Conservation (phyloP, 768 basidiomycete species). For the Hericium rajendrae region DNA sequence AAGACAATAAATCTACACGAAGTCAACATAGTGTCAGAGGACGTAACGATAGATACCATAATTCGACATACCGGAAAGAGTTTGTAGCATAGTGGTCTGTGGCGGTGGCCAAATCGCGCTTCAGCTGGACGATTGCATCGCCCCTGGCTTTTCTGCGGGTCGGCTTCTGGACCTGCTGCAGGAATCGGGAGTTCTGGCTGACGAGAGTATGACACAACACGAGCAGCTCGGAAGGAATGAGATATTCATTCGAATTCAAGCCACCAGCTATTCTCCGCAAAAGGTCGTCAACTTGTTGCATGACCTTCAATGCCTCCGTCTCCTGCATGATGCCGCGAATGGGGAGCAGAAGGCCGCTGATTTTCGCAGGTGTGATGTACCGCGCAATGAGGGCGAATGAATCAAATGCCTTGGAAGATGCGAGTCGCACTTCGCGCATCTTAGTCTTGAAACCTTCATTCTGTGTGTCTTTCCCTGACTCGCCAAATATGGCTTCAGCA, state of each 20-base stretch:
- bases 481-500: slow-evolving; percentile 87
- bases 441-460: slow-evolving; percentile 91
- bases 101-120: slow-evolving; percentile 47
- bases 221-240: slow-evolving; percentile 62
- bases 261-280: slow-evolving; percentile 76
- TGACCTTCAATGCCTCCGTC: slow-evolving; percentile 68
- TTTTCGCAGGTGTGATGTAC: slow-evolving; percentile 63
- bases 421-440: slow-evolving; percentile 83
- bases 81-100: slow-evolving; percentile 75
- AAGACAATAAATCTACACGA: slow-evolving; percentile 71
- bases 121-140: slow-evolving; percentile 68
- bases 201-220: slow-evolving; percentile 83
- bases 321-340: slow-evolving; percentile 78
- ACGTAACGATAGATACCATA: neutral
- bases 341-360: slow-evolving; percentile 70
- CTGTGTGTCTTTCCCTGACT: slow-evolving; percentile 82
- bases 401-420: slow-evolving; percentile 77
- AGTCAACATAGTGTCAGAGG: slow-evolving; percentile 1
- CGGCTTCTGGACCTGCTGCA: slow-evolving; percentile 45
- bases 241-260: slow-evolving; percentile 70
- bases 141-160: slow-evolving; percentile 25
- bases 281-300: slow-evolving; percentile 83
- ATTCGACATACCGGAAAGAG: slow-evolving; percentile 61
- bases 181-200: slow-evolving; percentile 82
- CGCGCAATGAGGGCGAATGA: slow-evolving; percentile 77